Evolutionary conservation across 441 rosid genomes (phyloP).

Genomic region (Erodium texanum): DNA sequence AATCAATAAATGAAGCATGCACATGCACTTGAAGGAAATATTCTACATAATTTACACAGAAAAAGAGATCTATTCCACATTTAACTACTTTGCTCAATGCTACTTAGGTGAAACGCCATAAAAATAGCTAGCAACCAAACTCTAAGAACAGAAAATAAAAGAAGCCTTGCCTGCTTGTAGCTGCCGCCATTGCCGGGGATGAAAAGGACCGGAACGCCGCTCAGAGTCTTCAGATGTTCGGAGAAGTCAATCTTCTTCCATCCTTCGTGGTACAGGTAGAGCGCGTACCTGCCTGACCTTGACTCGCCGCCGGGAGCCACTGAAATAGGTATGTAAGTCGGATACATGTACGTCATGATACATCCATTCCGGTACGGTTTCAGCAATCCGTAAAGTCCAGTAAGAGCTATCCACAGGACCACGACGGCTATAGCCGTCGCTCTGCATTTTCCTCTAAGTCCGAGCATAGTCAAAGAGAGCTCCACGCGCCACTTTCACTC

Average conservation of each 20-base stretch:
- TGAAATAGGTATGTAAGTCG: conserved; percentile 78
- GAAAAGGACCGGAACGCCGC: conserved; percentile 86
- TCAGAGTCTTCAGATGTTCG: conserved; percentile 69
- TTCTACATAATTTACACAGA: background rate
- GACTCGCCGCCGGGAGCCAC: conserved; percentile 30
- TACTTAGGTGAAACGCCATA: background rate
- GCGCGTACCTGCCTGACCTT: conserved; percentile 47
- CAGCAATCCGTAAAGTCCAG: conserved; percentile 52
- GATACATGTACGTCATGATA: conserved; percentile 90
- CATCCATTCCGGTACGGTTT: conserved; percentile 80
- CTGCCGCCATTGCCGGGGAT: conserved; percentile 97
- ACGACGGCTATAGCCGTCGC: conserved; percentile 35
- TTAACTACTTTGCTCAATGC: background rate
- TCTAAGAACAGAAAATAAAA: too few relatives aligned
- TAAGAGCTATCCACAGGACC: conserved; percentile 43
- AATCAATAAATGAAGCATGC: background rate
- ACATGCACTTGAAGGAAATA: background rate
- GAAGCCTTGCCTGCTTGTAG: conserved; percentile 73
- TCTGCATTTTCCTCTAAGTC: conserved; percentile 44
- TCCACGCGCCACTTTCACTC: conserved; percentile 19
- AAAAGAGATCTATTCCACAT: background rate
- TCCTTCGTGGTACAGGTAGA: conserved; percentile 88
- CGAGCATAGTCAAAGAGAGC: conserved; percentile 26
- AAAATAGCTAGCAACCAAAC: background rate
- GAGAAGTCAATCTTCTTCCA: conserved; percentile 84